Evolutionary conservation across 257 asterid genomes (phyloP), one percentile per base, ranked within the genome.

Genomic region (Rhazya stricta): DNA sequence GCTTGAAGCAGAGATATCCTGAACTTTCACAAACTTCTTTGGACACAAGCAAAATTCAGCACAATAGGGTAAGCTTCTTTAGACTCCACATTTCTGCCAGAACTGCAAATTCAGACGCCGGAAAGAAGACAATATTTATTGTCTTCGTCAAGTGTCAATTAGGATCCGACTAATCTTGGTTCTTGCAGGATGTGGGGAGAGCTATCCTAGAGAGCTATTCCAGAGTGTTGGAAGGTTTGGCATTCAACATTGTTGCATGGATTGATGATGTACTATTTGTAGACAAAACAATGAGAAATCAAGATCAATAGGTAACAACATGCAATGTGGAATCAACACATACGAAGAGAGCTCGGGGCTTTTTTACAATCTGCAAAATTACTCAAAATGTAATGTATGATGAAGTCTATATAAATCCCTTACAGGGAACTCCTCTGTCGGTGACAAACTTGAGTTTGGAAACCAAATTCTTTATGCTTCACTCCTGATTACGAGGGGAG

Each of bases 121-220:
- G 43, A 39, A 39, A 48, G 21, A 7, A 48, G 54, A 7, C 16
- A 51, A 8, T 56, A n/a, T 3, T 58, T 34, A 29, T 58, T 39
- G 43, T 39, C 4, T 39, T 9, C 43, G 3, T 6, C 43, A 39
- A 43, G 48, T 43, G 13, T 43, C 8, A 43, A 9, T 7, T 8
- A 43, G 41, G 41, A 60, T 58, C 42, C 6, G 30, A 23, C 1
- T n/a, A 9, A 9, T n/a, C 8, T 42, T 21, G 1, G 9, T 57
- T 74, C 18, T 72, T 78, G 72, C 89, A 94, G 99, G 98, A 94
- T 80, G 94, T 94, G n/a, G 99, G 99, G 13, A 92, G 89, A 79
- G 97, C 96, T 48, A 85, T 92, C 56, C 70, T 94, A 37, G 99
- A 94, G 86, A 88, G 96, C 86, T 90, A 94, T 77, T 88, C 99